Evolutionary conservation across 495 filamentous ascomycete species (phyloP), one percentile per base, ranked within the genome.

Genomic region (Rostrohypoxylon terebratum): DNA sequence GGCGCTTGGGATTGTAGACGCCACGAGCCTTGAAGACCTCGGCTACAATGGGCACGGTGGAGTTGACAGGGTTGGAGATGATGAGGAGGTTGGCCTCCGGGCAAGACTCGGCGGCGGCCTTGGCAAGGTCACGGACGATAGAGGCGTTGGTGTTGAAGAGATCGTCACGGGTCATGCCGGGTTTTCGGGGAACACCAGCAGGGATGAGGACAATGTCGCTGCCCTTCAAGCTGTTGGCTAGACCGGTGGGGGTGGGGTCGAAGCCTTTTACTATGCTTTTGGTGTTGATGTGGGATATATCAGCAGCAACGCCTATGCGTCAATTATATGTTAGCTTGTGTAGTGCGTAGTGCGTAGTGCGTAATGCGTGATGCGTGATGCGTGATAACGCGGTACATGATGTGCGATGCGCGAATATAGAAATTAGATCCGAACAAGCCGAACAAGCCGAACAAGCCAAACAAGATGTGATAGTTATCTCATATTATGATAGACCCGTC

Each of bases 111-210:
- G 96, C 96, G 78, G 89, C 90, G 74, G 94, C 94, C 90, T 99
- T 98, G 81, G 96, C 94, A 68, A 99, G 90, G 84, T 98, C 96
- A 69, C 96, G 96, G 81, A 99, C 96, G 79, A 99, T 99, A 73
- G 94, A 97, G 82, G 96, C 96, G 83, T 99, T 99, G 87, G 95
- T 99, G 88, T 99, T 99, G 93, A 99, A 99, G 62, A 99, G 92
- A 79, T 99, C 94, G 85, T 98, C 96, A 86, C 96, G 94, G 85
- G 92, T 96, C 96, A 99, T 99, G 84, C 96, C 96, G 78, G 96
- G 96, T 89, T 99, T 99, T 85, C 96, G 94, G 74, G 96, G 96
- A 72, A 99, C 96, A 85, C 96, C 96, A 76, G 96, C 96, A 75
- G 96, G 96, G 81, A 99, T 98, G 76, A 99, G 90, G 75, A 99